Base-by-base conservation (phyloP, 2,329 filamentous ascomycete species). In the Botrytis aclada region DNA sequence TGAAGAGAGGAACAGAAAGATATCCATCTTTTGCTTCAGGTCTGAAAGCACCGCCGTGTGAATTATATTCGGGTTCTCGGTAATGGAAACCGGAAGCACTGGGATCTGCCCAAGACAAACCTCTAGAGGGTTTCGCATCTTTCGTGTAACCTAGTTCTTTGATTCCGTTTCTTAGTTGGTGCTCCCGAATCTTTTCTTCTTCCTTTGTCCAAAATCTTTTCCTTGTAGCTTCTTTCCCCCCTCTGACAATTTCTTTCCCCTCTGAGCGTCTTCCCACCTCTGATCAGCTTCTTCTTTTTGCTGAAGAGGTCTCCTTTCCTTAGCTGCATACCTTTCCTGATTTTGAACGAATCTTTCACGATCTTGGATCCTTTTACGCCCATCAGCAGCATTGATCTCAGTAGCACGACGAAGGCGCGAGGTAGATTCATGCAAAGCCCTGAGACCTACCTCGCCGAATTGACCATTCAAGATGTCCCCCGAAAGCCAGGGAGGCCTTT, bases 311-410 rank as follows among this genome's bases (percentile, higher is more conserved):
- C n/a, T 22, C 22, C 1, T n/a, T 4, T 25, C 7, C 20, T 47
- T 20, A 25, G 45, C 20, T 47, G 20, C 9, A 1, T 2, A 9
- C 0, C 22, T 22, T 47, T 47, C 22, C 20, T 10, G 20, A 3
- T 7, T 4, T 25, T 51, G 47, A 16, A 25, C 0, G 22, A 12
- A 25, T 51, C 0, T 1, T 51, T 14, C 22, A 0, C 22, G 4
- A 0, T 12, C 6, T 51, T 1, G 22, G 4, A 51, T 0, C 4
- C 1, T 51, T 25, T 51, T 0, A 25, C 0, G 0, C 45, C 45
- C 12, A 4, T 51, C 1, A 14, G 0, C 0, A 51, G 45, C 25
- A 47, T 47, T 0, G 22, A 0, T 51, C 9, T 10, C 45, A 51
- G 0, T 0, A 51, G 0, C 12, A 54, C 2, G 2, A 54, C 47